Percentiles rank a stretch among this genome's conserved stretches.
Conservation (phyloP, 176 grass and related monocot species). For the Juncus inflexus region DNA sequence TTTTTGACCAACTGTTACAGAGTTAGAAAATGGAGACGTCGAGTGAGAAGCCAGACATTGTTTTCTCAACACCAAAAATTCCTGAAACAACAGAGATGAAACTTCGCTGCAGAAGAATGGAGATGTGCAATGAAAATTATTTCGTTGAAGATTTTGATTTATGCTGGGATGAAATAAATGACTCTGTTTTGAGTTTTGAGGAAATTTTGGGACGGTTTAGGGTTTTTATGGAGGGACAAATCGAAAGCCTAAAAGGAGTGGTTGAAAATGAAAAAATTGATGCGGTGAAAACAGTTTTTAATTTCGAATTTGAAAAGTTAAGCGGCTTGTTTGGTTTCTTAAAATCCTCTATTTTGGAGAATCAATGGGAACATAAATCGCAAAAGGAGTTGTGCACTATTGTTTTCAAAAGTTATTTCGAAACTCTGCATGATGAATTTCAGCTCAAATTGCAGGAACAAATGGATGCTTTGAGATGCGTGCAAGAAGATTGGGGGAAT, state of each 20-base stretch:
- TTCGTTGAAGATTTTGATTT: constrained; percentile 38
- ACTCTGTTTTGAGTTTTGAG: constrained; percentile 27
- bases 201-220: constrained; percentile 24
- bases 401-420: constrained; percentile 43
- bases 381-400: constrained; percentile 44
- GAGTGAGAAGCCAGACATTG: background rate
- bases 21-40: constrained; percentile 12
- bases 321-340: constrained; percentile 23
- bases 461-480: constrained; percentile 22
- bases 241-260: constrained; percentile 33
- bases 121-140: constrained; percentile 27
- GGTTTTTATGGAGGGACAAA: constrained; percentile 30
- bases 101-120: constrained; percentile 1
- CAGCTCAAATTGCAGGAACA: constrained; percentile 58
- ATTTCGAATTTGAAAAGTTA: constrained; percentile 38
- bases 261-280: constrained; percentile 35
- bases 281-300: constrained; percentile 27
- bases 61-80: constrained; percentile 11
- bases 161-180: constrained; percentile 42
- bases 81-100: constrained; percentile 21
- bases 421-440: constrained; percentile 32
- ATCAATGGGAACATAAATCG: constrained; percentile 60
- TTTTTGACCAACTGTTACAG: constrained; percentile 1
- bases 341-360: constrained; percentile 26
- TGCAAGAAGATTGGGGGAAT: constrained; percentile 29